A percentile compares a stretch with the other conserved stretches of the same genome.
These are phyloP conservation scores for Eragrostis curvula DNA, from an alignment of 176 grass and related monocot species.

Conservation along the genomic window DNA sequence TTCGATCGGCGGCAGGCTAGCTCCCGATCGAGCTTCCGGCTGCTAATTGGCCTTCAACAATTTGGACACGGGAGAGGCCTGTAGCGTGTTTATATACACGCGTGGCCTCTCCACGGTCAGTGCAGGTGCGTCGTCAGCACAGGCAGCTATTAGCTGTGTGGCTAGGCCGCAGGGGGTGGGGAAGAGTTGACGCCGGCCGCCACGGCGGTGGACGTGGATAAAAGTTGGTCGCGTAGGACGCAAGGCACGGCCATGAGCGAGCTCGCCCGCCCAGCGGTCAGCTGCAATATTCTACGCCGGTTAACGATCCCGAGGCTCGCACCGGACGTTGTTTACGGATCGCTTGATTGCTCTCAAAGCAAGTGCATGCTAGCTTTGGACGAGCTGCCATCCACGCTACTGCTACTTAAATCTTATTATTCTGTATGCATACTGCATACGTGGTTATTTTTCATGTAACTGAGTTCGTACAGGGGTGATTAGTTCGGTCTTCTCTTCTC, in stretches of 20 bases:
- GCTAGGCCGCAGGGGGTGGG: not conserved
- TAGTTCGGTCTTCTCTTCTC: not conserved
- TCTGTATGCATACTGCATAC: not conserved
- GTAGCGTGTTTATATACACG: constrained; percentile 46
- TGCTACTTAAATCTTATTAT: constrained; percentile 5
- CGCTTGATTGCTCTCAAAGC: constrained; percentile 63
- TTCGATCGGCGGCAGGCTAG: constrained; percentile 12
- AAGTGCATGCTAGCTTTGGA: constrained; percentile 46
- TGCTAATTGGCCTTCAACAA: not conserved
- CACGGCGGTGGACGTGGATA: constrained; percentile 82
- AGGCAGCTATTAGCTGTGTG: constrained; percentile 13
- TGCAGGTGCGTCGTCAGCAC: constrained; percentile 31
- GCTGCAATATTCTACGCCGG: constrained; percentile 59
- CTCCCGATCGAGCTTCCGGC: not conserved
- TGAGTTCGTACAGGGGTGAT: not conserved
- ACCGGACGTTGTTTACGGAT: constrained; percentile 58
- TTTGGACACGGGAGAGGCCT: constrained; percentile 58
- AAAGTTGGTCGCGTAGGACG: constrained; percentile 76
- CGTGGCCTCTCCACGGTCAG: constrained; percentile 20
- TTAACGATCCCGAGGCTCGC: constrained; percentile 92
- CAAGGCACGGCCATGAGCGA: constrained; percentile 67
- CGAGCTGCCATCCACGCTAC: constrained; percentile 24
- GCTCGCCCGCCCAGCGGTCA: constrained; percentile 40
- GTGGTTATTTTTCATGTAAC: not conserved
- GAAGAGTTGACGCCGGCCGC: constrained; percentile 92